Evolutionary conservation across 805 yeast species (phyloP).

Genomic region (Sugiyamaella mastotermitis): DNA sequence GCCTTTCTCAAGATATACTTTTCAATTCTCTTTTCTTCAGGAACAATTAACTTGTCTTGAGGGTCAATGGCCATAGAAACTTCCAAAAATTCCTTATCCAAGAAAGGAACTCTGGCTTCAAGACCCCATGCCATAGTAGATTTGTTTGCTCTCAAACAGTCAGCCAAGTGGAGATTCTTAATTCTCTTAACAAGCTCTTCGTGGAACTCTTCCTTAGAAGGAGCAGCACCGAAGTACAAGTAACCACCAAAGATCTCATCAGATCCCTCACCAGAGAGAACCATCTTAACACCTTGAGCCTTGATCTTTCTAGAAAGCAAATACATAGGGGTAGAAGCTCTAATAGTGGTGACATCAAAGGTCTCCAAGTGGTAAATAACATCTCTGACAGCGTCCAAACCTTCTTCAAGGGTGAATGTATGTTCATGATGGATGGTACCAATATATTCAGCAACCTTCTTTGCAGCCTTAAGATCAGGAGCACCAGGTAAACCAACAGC

Average conservation of each 20-base stretch:
- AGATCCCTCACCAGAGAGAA: constrained; percentile 96
- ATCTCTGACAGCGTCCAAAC: constrained; percentile 90
- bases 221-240: constrained; percentile 95
- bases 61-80: constrained; percentile 94
- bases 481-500: constrained; percentile 98
- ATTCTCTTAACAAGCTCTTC: constrained; percentile 92
- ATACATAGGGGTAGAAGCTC: constrained; percentile 99
- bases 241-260: constrained; percentile 99
- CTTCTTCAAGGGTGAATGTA: constrained; percentile 94
- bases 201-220: constrained; percentile 89
- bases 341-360: constrained; percentile 95
- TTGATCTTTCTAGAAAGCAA: constrained; percentile 91
- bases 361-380: constrained; percentile 96
- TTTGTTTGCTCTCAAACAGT: constrained; percentile 97
- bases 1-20: constrained; percentile 97
- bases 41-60: constrained; percentile 76
- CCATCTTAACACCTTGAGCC: constrained; percentile 99
- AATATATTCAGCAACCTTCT: constrained; percentile 91
- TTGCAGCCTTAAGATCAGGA: constrained; percentile 95
- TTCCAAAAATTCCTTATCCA: constrained; percentile 88
- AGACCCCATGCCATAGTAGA: constrained; percentile 99
- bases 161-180: constrained; percentile 94
- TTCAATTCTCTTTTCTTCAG: constrained; percentile 66
- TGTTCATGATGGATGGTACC: constrained; percentile 98
- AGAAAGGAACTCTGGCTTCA: constrained; percentile 99